phyloP scores from a whole-genome alignment of 108 stramenopile species.

The Cyclotella cryptica region DNA sequence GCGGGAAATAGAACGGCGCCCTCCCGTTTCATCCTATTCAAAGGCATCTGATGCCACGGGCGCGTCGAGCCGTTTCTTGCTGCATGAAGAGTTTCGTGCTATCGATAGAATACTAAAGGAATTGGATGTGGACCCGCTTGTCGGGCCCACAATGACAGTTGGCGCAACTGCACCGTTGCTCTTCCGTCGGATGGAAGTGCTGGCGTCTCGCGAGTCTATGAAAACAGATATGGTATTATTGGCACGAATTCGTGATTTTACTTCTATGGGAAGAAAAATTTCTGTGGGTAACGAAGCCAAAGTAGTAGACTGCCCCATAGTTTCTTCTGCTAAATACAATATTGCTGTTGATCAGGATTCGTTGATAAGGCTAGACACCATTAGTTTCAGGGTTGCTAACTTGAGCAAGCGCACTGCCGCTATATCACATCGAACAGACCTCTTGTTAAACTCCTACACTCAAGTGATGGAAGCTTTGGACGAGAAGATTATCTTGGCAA shows the following conservation, averaged over 20 bases:
- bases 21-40: conserved; percentile 14
- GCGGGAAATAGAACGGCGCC: conserved; percentile 19
- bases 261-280: conserved; percentile 33
- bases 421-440: conserved; percentile 41
- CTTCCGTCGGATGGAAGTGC: conserved; percentile 71
- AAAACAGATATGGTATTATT: conserved; percentile 61
- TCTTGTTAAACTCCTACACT: conserved; percentile 61
- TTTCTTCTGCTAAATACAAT: conserved; percentile 55
- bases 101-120: conserved; percentile 43
- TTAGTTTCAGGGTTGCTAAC: conserved; percentile 49
- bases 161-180: conserved; percentile 50
- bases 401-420: conserved; percentile 33
- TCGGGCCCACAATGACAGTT: conserved; percentile 31
- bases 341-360: conserved; percentile 47
- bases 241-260: conserved; percentile 63
- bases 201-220: conserved; percentile 62
- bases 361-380: conserved; percentile 55
- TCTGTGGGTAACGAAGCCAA: conserved; percentile 20
- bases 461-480: conserved; percentile 60
- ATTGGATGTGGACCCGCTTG: conserved; percentile 39
- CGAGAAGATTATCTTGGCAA: conserved; percentile 74
- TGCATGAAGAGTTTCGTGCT: conserved; percentile 47
- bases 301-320: conserved; percentile 73
- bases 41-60: conserved; percentile 17
- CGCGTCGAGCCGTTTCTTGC: conserved; percentile 26